Evolutionary conservation across 495 filamentous ascomycete genomes (phyloP).

Genomic region (Penicillium lividum): DNA sequence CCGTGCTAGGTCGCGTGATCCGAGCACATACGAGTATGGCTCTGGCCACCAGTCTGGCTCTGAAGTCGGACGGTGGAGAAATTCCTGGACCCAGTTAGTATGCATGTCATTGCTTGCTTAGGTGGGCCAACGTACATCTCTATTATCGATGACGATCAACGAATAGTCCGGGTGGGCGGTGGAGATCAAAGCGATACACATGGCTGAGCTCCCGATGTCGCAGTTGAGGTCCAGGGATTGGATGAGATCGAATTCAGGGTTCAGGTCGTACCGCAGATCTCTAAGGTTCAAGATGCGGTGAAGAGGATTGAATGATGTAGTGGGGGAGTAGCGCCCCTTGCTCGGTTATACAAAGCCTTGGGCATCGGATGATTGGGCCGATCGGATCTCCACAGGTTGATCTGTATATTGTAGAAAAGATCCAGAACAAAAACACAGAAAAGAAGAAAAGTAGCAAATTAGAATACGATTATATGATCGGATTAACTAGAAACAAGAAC

Average conservation of each 20-base stretch:
- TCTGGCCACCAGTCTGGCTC: constrained; percentile 79
- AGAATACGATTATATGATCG: too few relatives aligned
- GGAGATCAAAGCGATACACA: constrained; percentile 93
- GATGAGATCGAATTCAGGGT: neutral
- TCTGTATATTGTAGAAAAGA: neutral
- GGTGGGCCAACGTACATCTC: constrained; percentile 62
- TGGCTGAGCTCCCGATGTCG: constrained; percentile 35
- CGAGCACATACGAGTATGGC: constrained; percentile 61
- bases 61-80: constrained; percentile 83
- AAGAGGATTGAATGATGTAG: neutral
- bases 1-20: constrained; percentile 67
- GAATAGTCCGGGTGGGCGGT: constrained; percentile 90
- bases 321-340: constrained; percentile 6
- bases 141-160: constrained; percentile 86
- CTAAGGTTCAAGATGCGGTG: constrained; percentile 1
- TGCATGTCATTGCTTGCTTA: neutral
- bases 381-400: constrained; percentile 16
- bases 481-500: too few relatives aligned
- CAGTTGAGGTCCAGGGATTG: neutral
- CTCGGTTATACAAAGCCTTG: constrained; percentile 17
- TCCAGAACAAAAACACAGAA: too few relatives aligned
- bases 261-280: neutral
- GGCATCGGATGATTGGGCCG: constrained; percentile 23
- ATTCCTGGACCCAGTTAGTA: constrained; percentile 59
- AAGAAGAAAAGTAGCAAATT: neutral